These are phyloP conservation scores for Brasenia schreberi DNA, from an alignment of 164 flowering plant species.

Conservation along the genomic window DNA sequence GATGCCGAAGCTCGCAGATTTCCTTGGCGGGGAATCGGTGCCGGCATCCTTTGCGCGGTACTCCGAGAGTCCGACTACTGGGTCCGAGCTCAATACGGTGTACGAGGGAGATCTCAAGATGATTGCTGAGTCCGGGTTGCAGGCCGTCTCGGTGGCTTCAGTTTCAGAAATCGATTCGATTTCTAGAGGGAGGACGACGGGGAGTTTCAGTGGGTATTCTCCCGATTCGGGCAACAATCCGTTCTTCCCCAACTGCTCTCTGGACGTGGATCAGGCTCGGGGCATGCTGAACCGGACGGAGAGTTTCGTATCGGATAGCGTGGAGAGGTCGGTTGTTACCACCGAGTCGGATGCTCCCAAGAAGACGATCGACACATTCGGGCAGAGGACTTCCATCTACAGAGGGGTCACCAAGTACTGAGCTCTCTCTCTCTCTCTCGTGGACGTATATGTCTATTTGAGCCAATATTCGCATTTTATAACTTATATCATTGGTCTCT, in stretches of 20 bases:
- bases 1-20: neutral
- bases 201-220: neutral
- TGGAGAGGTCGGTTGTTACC: neutral
- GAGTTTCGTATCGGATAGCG: neutral
- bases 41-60: neutral
- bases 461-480: no score
- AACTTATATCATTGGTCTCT: no score
- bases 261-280: neutral
- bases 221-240: neutral
- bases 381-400: slow-evolving; percentile 86
- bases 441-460: neutral
- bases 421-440: neutral
- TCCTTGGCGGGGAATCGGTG: neutral
- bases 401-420: slow-evolving; percentile 80
- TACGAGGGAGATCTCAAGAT: neutral
- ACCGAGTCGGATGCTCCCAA: slow-evolving; percentile 10
- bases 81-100: neutral
- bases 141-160: neutral
- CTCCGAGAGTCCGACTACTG: neutral
- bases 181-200: neutral
- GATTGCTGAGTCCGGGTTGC: neutral
- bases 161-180: neutral
- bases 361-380: slow-evolving; percentile 62
- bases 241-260: neutral
- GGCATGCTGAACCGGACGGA: neutral